phyloP scores from a whole-genome alignment of 805 yeast species.

The Saturnispora mendoncae region DNA sequence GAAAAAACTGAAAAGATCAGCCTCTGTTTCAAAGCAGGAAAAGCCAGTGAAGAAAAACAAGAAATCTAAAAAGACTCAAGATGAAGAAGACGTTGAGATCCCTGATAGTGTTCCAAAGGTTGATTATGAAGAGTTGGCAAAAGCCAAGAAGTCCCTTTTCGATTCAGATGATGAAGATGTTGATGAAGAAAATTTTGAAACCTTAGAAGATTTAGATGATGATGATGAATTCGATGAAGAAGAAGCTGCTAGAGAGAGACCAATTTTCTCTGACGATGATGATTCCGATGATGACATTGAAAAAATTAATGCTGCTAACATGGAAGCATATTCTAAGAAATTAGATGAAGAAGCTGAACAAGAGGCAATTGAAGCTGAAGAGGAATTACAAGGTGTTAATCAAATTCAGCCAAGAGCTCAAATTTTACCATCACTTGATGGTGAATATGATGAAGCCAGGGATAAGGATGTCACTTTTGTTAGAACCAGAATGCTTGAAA shows the following conservation, averaged over 20 bases:
- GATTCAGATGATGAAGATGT: constrained; percentile 61
- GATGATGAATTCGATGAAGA: constrained; percentile 36
- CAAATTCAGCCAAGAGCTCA: constrained; percentile 63
- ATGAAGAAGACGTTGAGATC: constrained; percentile 31
- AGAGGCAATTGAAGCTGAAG: constrained; percentile 57
- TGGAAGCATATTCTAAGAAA: constrained; percentile 66
- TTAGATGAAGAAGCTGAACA: constrained; percentile 51
- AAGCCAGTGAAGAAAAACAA: constrained; percentile 15
- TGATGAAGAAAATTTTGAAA: constrained; percentile 31
- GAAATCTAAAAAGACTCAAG: constrained; percentile 21
- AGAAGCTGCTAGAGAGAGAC: constrained; percentile 50
- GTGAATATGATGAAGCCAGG: constrained; percentile 37
- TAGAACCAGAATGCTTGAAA: constrained; percentile 91
- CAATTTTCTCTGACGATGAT: constrained; percentile 72
- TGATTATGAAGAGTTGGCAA: constrained; percentile 55
- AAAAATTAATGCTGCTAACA: constrained; percentile 66
- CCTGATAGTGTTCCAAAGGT: constrained; percentile 52
- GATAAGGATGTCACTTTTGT: constrained; percentile 59
- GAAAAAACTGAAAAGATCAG: constrained; percentile 26
- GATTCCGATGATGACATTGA: constrained; percentile 61
- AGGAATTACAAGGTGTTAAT: constrained; percentile 50
- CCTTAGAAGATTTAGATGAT: constrained; percentile 19
- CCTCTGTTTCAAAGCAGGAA: constrained; percentile 22
- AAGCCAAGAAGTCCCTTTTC: constrained; percentile 66
- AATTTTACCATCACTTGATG: constrained; percentile 65